Conservation (phyloP, 2,329 filamentous ascomycete genomes). For the Cercospora zeina region DNA sequence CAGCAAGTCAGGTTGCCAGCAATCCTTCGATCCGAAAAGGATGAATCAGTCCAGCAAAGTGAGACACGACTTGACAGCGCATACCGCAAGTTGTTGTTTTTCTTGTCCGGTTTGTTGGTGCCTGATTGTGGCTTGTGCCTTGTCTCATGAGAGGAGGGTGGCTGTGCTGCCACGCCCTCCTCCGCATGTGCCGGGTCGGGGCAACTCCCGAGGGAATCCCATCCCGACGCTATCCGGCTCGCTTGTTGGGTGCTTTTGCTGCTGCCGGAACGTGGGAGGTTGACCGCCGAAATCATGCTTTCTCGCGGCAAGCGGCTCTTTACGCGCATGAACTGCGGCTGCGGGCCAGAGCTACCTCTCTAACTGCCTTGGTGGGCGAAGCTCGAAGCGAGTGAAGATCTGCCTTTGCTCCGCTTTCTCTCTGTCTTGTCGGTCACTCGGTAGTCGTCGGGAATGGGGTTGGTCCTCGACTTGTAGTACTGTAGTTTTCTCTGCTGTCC, state of each 20-base stretch:
- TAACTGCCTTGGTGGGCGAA: background rate
- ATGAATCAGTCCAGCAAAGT: background rate
- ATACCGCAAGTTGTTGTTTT: background rate
- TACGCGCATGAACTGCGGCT: background rate
- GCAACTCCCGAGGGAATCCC: background rate
- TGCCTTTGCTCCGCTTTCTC: background rate
- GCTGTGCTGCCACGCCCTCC: background rate
- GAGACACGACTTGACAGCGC: slow-evolving; percentile 11
- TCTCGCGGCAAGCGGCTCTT: background rate
- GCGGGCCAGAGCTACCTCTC: background rate
- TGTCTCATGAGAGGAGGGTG: background rate
- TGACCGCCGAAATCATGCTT: background rate
- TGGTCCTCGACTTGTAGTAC: background rate
- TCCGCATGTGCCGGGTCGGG: background rate
- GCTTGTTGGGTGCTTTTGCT: too few relatives aligned
- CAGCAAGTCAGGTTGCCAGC: too few relatives aligned
- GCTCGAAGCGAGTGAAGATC: background rate
- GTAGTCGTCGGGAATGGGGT: background rate
- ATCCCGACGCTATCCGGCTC: background rate
- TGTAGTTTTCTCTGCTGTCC: background rate
- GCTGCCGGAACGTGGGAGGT: background rate
- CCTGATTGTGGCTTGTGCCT: background rate
- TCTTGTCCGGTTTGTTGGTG: background rate
- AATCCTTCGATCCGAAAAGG: background rate
- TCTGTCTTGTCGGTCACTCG: background rate